Evolutionary conservation across 345 rosid species (phyloP).

Genomic region (Boechera divaricarpa): DNA sequence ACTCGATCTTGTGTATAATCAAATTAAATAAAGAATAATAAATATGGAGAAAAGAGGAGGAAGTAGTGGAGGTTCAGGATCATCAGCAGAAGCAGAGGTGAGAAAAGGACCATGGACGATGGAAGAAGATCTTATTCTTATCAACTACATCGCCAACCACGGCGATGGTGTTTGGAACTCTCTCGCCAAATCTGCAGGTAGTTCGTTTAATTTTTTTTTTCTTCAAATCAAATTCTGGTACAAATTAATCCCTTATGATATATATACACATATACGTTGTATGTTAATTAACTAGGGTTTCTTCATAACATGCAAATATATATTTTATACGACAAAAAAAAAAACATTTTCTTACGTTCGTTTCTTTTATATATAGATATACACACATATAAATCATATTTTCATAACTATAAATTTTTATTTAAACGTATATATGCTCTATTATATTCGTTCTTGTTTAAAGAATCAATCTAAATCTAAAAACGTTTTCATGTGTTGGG

Average conservation of each 20-base stretch:
- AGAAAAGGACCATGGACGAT: constrained; percentile 99
- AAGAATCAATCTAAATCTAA: neutral
- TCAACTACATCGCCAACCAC: constrained; percentile 85
- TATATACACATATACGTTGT: neutral
- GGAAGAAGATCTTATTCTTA: constrained; percentile 94
- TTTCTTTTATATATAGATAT: neutral
- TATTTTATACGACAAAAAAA: neutral
- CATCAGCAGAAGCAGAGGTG: constrained; percentile 77
- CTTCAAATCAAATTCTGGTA: neutral
- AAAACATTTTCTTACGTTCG: neutral
- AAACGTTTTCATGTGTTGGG: neutral
- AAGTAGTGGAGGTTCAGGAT: constrained; percentile 56
- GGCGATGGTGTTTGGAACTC: constrained; percentile 99
- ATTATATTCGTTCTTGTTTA: constrained; percentile 5
- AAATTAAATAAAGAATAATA: neutral
- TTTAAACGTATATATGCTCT: neutral
- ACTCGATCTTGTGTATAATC: constrained; percentile 2
- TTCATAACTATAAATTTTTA: neutral
- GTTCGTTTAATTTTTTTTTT: constrained; percentile 7
- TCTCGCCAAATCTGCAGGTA: constrained; percentile 94
- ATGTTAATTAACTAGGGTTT: constrained; percentile 28
- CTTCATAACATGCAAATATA: constrained; percentile 15
- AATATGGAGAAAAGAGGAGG: constrained; percentile 38
- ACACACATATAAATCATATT: neutral
- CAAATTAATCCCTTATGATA: neutral